Conservation (phyloP, 139 green algal species). For the Asterochloris sp. region DNA sequence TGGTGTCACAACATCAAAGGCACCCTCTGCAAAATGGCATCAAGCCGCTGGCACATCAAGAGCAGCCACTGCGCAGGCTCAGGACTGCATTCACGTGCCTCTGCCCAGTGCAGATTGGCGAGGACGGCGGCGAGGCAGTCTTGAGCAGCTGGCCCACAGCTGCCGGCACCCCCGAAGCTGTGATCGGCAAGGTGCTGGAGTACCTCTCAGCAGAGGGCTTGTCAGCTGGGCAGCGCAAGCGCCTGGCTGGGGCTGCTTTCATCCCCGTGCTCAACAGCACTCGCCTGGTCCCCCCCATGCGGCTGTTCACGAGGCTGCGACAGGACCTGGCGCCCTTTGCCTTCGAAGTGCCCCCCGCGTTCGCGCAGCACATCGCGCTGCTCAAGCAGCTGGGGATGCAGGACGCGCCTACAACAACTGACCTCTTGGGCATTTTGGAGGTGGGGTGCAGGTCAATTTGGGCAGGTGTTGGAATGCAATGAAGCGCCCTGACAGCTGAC, state of each 20-base stretch:
- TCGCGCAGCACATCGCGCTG: constrained; percentile 33
- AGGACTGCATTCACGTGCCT: too few relatives aligned
- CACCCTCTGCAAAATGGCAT: too few relatives aligned
- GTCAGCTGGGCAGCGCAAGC: constrained; percentile 12
- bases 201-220: constrained; percentile 53
- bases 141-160: constrained; percentile 45
- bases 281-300: constrained; percentile 39
- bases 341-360: constrained; percentile 48
- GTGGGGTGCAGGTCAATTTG: constrained; percentile 1
- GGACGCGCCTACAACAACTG: constrained; percentile 30
- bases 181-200: constrained; percentile 34
- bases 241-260: constrained; percentile 21
- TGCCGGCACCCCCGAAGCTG: constrained; percentile 22
- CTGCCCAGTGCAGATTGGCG: constrained; percentile 15
- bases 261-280: constrained; percentile 61
- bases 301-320: constrained; percentile 49
- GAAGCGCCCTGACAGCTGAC: neutral
- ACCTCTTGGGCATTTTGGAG: constrained; percentile 19
- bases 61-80: too few relatives aligned
- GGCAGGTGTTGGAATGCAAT: too few relatives aligned
- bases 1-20: too few relatives aligned
- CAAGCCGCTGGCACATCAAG: too few relatives aligned
- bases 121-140: constrained; percentile 45
- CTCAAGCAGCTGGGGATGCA: constrained; percentile 47
- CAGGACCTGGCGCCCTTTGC: constrained; percentile 59